Evolutionary conservation across 768 basidiomycete species (phyloP), one percentile per base, ranked within the genome.

Genomic region (Tricholoma flavovirens): DNA sequence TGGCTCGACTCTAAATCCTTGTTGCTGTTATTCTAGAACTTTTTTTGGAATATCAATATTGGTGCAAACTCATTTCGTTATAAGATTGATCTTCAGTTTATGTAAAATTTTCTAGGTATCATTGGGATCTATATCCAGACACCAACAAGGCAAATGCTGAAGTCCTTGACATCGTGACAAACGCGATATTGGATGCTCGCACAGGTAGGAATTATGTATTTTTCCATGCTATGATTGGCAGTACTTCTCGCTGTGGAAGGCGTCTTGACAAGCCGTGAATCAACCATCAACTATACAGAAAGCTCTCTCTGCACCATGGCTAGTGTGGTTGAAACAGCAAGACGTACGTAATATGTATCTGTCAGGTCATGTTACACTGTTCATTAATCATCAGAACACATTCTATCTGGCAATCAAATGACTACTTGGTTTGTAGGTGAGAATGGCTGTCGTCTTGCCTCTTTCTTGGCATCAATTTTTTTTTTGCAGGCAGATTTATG

Each of bases 31-130:
- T 26, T 53, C n/a, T 17, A 76, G 75, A 67, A 24, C 43, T 71
- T 30, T 73, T 59, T 21, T 59, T 75, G 14, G 61, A 74, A 61
- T 59, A 63, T 5, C 67, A 76, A 14, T 75, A 75, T 38, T 75
- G 74, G 74, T 76, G n/a, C n/a, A n/a, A n/a, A n/a, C n/a, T 30
- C 56, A 10, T 12, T 19, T 14, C 14, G 8, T 4, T 32, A n/a
- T n/a, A n/a, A n/a, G n/a, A n/a, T n/a, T 12, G n/a, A 21, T 8
- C 22, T 15, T 10, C 12, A n/a, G 14, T 32, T 14, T 26, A 26
- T 26, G 2, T 26, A 26, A 26, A 36, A 36, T 4, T 54, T 57
- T 59, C 1, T 50, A 75, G 74, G 74, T 59, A 22, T 9, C 75
- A 75, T 58, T 75, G 72, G 66, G 62, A 69, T 30, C 67, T 69